phyloP scores from a whole-genome alignment of 331 rosid genomes.

The Spiraea crenata region DNA sequence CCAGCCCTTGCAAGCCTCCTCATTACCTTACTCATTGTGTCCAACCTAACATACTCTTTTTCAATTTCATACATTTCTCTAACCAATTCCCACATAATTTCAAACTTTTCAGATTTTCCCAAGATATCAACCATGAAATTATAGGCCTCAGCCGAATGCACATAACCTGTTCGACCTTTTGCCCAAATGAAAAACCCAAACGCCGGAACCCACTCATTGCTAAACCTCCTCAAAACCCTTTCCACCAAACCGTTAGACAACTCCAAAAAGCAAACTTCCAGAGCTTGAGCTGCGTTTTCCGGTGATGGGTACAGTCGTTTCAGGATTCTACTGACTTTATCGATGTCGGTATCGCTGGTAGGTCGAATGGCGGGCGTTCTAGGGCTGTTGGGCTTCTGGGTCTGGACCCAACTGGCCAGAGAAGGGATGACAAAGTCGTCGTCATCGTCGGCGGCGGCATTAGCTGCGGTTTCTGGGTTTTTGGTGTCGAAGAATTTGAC shows the following conservation, averaged over 20 bases:
- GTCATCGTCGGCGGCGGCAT: no score
- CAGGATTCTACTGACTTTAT: slow-evolving; percentile 42
- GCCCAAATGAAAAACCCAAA: no score
- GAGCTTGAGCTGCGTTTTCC: slow-evolving; percentile 45
- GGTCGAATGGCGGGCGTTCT: slow-evolving; percentile 14
- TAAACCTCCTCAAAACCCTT: slow-evolving; percentile 60
- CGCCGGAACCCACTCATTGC: slow-evolving; percentile 66
- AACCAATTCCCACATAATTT: slow-evolving; percentile 59
- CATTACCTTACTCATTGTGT: slow-evolving; percentile 54
- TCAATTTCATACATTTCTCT: slow-evolving; percentile 51
- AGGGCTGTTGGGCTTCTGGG: slow-evolving; percentile 28
- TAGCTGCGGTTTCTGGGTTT: slow-evolving; percentile 21
- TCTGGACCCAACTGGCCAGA: slow-evolving; percentile 65
- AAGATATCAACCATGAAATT: slow-evolving; percentile 61
- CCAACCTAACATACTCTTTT: slow-evolving; percentile 49
- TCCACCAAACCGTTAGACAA: slow-evolving; percentile 42
- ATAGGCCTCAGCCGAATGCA: slow-evolving; percentile 47
- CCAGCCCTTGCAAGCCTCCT: slow-evolving; percentile 60
- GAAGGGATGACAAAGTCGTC: slow-evolving; percentile 83
- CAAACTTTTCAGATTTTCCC: slow-evolving; percentile 50
- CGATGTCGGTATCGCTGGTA: slow-evolving; percentile 25
- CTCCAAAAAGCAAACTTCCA: slow-evolving; percentile 30
- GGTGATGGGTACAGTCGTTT: slow-evolving; percentile 46
- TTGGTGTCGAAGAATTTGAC: slow-evolving; percentile 39
- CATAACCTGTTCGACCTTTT: slow-evolving; percentile 59